Conservation (phyloP, 2,329 filamentous ascomycete species). For the Alternaria brassicicola region DNA sequence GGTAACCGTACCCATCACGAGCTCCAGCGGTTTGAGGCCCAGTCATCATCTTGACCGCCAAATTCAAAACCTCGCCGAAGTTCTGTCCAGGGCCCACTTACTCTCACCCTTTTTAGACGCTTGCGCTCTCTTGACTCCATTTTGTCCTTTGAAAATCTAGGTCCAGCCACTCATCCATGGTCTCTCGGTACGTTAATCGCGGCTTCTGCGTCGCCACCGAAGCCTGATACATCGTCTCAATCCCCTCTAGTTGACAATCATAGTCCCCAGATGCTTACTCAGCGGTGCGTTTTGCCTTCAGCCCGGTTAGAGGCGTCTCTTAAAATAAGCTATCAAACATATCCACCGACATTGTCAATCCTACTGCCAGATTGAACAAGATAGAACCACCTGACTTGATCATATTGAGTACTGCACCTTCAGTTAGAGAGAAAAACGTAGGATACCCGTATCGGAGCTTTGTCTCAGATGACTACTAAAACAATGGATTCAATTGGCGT, state of each 20-base stretch:
- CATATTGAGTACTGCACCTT: background rate
- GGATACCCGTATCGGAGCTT: background rate
- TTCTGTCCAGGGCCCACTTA: constrained; percentile 19
- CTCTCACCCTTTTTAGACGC: constrained; percentile 14
- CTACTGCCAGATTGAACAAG: background rate
- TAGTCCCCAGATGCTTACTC: background rate
- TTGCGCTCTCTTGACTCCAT: constrained; percentile 20
- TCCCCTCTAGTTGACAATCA: background rate
- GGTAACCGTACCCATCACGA: constrained; percentile 14
- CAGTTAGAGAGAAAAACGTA: background rate
- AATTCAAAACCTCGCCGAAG: constrained; percentile 22
- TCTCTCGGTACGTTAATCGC: background rate
- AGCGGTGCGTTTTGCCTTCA: background rate
- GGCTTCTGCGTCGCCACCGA: background rate
- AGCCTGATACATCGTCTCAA: background rate
- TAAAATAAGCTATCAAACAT: background rate
- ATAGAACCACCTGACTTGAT: background rate
- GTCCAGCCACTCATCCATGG: constrained; percentile 4
- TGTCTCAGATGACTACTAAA: constrained; percentile 22
- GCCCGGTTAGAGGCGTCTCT: background rate
- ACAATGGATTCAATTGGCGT: constrained; percentile 12
- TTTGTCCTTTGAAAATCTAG: constrained; percentile 7
- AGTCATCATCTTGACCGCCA: constrained; percentile 6
- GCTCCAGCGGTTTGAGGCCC: constrained; percentile 13
- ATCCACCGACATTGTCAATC: background rate